These are phyloP conservation scores for Diutina ranongensis DNA, from an alignment of 1,139 yeast genomes.

Conservation along the genomic window DNA sequence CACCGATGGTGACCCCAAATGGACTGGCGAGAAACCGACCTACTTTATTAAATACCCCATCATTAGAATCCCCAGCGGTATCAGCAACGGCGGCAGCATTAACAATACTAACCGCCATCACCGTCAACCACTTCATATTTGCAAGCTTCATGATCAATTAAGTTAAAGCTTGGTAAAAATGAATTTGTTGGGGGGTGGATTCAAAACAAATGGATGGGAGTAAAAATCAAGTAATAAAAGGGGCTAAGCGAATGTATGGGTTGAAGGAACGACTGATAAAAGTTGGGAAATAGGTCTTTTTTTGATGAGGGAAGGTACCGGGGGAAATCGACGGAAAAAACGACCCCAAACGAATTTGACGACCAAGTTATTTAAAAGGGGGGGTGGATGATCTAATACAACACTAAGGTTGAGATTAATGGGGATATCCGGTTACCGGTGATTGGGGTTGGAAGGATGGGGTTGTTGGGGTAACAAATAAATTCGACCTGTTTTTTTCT, in stretches of 20 bases:
- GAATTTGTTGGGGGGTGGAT: too few species aligned
- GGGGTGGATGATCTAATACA: too few species aligned
- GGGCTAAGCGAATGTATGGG: conserved; percentile 1
- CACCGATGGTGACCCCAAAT: background rate
- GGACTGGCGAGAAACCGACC: background rate
- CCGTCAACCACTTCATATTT: background rate
- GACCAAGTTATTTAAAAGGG: too few species aligned
- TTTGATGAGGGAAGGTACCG: too few species aligned
- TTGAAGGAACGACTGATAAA: background rate
- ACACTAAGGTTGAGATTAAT: too few species aligned
- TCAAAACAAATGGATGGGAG: background rate
- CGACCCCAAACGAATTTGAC: too few species aligned
- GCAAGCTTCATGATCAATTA: background rate
- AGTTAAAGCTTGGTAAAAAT: too few species aligned
- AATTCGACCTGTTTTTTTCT: background rate
- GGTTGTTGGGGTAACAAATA: background rate
- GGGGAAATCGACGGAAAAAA: too few species aligned
- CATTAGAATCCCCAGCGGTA: background rate
- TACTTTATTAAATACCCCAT: background rate
- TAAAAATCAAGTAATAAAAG: background rate
- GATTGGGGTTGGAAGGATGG: background rate
- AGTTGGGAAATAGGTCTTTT: background rate
- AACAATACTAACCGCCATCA: background rate
- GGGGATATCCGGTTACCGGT: too few species aligned
- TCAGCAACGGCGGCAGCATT: conserved; percentile 3